phyloP scores from a whole-genome alignment of 2,329 filamentous ascomycete genomes.

The Trichothecium sympodiale region DNA sequence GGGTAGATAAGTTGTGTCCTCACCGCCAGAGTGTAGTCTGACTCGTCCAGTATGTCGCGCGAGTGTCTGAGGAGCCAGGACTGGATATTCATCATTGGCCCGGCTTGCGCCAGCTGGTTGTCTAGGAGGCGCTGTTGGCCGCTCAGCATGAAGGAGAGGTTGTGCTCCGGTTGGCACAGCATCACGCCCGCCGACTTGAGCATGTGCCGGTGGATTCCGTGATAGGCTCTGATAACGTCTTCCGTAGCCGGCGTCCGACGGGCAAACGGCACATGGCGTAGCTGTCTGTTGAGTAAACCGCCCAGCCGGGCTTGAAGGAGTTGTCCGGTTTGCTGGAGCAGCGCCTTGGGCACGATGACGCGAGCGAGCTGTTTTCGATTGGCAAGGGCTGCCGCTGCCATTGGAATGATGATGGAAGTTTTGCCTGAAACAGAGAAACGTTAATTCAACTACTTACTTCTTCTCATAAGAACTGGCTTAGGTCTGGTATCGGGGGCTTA shows the following conservation, averaged over 20 bases:
- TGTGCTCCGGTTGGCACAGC: conserved; percentile 50
- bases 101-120: conserved; percentile 25
- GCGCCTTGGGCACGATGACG: conserved; percentile 43
- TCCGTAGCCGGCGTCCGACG: background rate
- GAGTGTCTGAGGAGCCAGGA: conserved; percentile 34
- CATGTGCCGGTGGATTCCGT: conserved; percentile 24
- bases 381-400: conserved; percentile 34
- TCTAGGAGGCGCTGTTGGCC: conserved; percentile 47
- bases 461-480: too few relatives aligned
- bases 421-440: too few relatives aligned
- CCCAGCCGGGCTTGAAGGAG: conserved; percentile 33
- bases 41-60: conserved; percentile 56
- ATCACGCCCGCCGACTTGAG: conserved; percentile 38
- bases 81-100: conserved; percentile 38
- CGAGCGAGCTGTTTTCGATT: conserved; percentile 34
- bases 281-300: background rate
- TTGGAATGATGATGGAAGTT: conserved; percentile 41
- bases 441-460: conserved; percentile 19
- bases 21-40: conserved; percentile 40
- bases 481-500: too few relatives aligned
- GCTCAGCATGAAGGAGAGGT: conserved; percentile 54
- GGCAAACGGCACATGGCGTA: background rate
- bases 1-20: conserved; percentile 49
- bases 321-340: conserved; percentile 46
- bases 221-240: background rate